phyloP scores from a whole-genome alignment of 2,329 filamentous ascomycete genomes.

The Cadophora malorum region DNA sequence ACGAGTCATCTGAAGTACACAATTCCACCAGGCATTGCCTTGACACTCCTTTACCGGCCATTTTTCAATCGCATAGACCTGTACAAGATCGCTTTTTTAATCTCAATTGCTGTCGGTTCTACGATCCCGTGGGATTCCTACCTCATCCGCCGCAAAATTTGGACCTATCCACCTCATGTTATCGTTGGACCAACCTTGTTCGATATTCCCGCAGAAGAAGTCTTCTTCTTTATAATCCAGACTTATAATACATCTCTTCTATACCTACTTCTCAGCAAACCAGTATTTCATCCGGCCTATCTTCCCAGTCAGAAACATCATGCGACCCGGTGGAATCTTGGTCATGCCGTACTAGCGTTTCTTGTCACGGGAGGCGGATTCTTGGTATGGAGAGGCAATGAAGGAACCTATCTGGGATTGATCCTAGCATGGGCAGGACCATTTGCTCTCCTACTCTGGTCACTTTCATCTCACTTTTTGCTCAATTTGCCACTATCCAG shows the following conservation, averaged over 20 bases:
- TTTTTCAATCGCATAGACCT: conserved; percentile 66
- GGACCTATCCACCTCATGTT: conserved; percentile 72
- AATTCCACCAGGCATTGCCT: conserved; percentile 64
- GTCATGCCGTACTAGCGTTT: conserved; percentile 56
- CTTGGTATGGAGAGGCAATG: conserved; percentile 53
- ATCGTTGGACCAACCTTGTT: conserved; percentile 68
- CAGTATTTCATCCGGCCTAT: conserved; percentile 62
- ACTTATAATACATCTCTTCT: conserved; percentile 75
- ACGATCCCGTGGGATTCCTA: conserved; percentile 82
- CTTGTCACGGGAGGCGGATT: conserved; percentile 53
- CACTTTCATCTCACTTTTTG: conserved; percentile 67
- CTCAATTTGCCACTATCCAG: conserved; percentile 63
- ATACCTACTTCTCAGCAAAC: conserved; percentile 71
- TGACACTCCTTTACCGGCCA: conserved; percentile 65
- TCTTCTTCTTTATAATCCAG: conserved; percentile 81
- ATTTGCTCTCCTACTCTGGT: conserved; percentile 69
- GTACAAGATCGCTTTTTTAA: conserved; percentile 66
- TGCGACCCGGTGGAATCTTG: conserved; percentile 48
- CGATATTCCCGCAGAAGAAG: conserved; percentile 72
- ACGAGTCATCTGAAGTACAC: conserved; percentile 67
- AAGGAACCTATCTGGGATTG: conserved; percentile 70
- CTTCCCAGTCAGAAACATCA: conserved; percentile 44
- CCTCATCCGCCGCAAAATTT: conserved; percentile 70
- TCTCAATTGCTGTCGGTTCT: conserved; percentile 67
- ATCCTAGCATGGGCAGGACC: conserved; percentile 74